phyloP scores from a whole-genome alignment of 1,284 basidiomycete genomes.

The Leccinum pallidistipes region DNA sequence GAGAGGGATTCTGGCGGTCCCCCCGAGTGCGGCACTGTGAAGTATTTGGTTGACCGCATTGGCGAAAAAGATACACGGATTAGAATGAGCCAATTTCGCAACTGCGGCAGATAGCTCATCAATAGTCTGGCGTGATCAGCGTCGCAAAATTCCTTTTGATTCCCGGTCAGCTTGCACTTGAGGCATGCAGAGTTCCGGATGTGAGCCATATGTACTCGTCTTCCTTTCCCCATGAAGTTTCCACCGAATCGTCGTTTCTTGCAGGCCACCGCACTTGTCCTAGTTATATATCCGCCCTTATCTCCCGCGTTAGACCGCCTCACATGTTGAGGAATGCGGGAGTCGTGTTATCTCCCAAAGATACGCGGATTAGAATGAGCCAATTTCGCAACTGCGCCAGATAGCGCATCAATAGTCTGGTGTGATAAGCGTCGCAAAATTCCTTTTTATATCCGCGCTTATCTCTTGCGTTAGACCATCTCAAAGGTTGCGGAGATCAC shows the following conservation, averaged over 20 bases:
- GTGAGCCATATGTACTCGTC: constrained; percentile 64
- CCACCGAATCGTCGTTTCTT: constrained; percentile 78
- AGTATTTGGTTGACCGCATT: constrained; percentile 87
- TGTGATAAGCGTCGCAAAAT: constrained; percentile 82
- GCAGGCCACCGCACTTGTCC: no score
- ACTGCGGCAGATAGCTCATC: constrained; percentile 83
- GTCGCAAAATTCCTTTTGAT: constrained; percentile 78
- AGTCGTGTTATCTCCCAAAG: constrained; percentile 39
- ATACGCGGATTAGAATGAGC: constrained; percentile 93
- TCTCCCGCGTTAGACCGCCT: no score
- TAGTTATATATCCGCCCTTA: no score
- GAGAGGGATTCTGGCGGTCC: no score
- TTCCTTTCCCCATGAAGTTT: constrained; percentile 96
- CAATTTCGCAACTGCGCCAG: constrained; percentile 92
- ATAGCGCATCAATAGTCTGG: constrained; percentile 78
- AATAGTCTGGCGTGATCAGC: constrained; percentile 80
- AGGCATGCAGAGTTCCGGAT: constrained; percentile 73
- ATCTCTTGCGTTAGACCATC: no score
- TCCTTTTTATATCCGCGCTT: constrained; percentile 52
- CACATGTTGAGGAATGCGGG: no score
- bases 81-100: constrained; percentile 93
- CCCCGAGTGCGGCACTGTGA: no score
- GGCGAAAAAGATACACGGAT: constrained; percentile 90
- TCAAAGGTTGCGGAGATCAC: no score
- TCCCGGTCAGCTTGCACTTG: constrained; percentile 73